These are phyloP conservation scores for Aechmea fasciata DNA, from an alignment of 176 grass and related monocot species.

Conservation along the genomic window DNA sequence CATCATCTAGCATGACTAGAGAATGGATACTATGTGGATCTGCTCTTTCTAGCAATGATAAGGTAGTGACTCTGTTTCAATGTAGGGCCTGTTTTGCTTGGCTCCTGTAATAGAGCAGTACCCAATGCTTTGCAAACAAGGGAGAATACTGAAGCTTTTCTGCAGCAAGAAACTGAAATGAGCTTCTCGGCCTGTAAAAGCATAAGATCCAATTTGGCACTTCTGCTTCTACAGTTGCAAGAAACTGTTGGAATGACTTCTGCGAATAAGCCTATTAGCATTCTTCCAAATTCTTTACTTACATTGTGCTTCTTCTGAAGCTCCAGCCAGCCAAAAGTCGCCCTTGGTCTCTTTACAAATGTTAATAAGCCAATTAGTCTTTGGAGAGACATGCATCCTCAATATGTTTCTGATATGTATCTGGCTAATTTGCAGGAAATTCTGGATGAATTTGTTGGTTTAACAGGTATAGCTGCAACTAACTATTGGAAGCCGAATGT, in stretches of 20 bases:
- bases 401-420: not conserved
- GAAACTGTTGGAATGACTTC: too few species aligned
- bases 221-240: too few species aligned
- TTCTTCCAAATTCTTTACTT: not conserved
- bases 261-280: not conserved
- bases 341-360: conserved; percentile 7
- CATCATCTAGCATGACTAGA: conserved; percentile 33
- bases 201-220: too few species aligned
- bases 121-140: too few species aligned
- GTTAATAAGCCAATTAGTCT: not conserved
- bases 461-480: conserved; percentile 43
- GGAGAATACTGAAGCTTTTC: too few species aligned
- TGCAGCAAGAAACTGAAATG: too few species aligned
- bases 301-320: not conserved
- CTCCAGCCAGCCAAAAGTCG: too few species aligned
- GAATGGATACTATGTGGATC: conserved; percentile 85
- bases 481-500: conserved; percentile 54
- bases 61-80: conserved; percentile 27
- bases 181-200: too few species aligned
- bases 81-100: too few species aligned
- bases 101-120: too few species aligned
- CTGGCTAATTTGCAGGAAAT: conserved; percentile 42
- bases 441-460: conserved; percentile 49
- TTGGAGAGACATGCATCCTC: not conserved
- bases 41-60: conserved; percentile 49